Percentiles rank a stretch among this genome's conserved stretches.
Evolutionary conservation across 352 stramenopile genomes (phyloP).

Genomic region (Phytophthora agathidicida): DNA sequence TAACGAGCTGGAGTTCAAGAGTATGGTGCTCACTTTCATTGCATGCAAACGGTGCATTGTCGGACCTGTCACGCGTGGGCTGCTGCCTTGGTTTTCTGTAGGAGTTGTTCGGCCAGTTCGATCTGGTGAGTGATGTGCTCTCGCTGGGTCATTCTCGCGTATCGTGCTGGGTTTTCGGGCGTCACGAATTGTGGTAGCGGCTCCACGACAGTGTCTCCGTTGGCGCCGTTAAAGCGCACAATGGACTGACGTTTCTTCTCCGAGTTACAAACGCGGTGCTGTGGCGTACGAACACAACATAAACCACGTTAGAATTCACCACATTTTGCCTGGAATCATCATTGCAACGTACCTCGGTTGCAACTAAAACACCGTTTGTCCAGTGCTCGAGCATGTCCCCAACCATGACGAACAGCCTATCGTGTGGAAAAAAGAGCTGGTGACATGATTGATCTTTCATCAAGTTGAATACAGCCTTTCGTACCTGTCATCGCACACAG

Average conservation of each 20-base stretch:
- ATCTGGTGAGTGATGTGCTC: conserved; percentile 63
- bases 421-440: neutral
- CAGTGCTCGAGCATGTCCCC: conserved; percentile 84
- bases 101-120: conserved; percentile 54
- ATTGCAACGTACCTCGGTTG: conserved; percentile 61
- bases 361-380: conserved; percentile 77
- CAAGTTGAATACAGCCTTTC: neutral
- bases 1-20: neutral
- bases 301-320: neutral
- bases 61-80: conserved; percentile 37
- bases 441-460: neutral
- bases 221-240: conserved; percentile 81
- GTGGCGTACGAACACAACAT: neutral
- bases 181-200: conserved; percentile 69
- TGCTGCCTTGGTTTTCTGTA: conserved; percentile 64
- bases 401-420: conserved; percentile 76
- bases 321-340: neutral
- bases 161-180: conserved; percentile 54
- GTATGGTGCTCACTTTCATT: conserved; percentile 2
- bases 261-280: conserved; percentile 83
- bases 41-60: neutral
- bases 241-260: conserved; percentile 82
- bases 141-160: conserved; percentile 68
- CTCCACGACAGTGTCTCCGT: conserved; percentile 73
- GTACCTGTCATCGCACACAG: conserved; percentile 71